phyloP scores from a whole-genome alignment of 768 basidiomycete species.

The Pulveroboletus sp. region DNA sequence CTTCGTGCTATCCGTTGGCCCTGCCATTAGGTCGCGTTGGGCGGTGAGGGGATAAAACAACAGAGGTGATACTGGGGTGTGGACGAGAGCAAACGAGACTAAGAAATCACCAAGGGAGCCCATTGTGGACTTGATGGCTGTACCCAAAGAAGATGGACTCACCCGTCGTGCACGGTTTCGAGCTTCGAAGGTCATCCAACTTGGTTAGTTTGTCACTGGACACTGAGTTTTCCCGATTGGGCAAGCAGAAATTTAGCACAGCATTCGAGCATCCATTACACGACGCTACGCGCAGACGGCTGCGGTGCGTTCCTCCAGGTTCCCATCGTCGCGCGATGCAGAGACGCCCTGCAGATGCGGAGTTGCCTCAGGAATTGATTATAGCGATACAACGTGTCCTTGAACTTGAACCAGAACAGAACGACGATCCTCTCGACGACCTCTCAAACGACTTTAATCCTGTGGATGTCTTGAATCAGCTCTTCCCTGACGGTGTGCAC shows the following conservation, averaged over 20 bases:
- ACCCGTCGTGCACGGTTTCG: background rate
- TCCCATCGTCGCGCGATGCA: constrained; percentile 15
- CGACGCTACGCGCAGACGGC: background rate
- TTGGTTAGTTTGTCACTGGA: background rate
- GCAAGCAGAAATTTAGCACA: background rate
- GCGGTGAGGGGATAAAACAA: background rate
- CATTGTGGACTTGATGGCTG: constrained; percentile 8
- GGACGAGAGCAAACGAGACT: constrained; percentile 13
- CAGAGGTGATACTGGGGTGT: background rate
- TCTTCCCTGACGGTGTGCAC: constrained; percentile 74
- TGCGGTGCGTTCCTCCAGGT: background rate
- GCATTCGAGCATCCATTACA: background rate
- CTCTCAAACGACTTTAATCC: constrained; percentile 55
- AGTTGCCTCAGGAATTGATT: constrained; percentile 63
- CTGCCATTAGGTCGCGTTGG: constrained; percentile 12
- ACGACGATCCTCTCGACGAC: constrained; percentile 53
- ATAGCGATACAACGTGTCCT: constrained; percentile 69
- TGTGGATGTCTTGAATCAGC: constrained; percentile 48
- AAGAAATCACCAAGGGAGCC: constrained; percentile 20
- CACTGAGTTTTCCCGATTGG: constrained; percentile 12
- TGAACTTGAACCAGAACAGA: constrained; percentile 41
- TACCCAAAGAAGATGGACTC: constrained; percentile 1
- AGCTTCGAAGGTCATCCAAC: background rate
- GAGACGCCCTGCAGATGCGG: constrained; percentile 30
- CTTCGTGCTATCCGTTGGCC: constrained; percentile 40